These are phyloP conservation scores for Talaromyces islandicus DNA, from an alignment of 2,329 filamentous ascomycete species.

Conservation along the genomic window DNA sequence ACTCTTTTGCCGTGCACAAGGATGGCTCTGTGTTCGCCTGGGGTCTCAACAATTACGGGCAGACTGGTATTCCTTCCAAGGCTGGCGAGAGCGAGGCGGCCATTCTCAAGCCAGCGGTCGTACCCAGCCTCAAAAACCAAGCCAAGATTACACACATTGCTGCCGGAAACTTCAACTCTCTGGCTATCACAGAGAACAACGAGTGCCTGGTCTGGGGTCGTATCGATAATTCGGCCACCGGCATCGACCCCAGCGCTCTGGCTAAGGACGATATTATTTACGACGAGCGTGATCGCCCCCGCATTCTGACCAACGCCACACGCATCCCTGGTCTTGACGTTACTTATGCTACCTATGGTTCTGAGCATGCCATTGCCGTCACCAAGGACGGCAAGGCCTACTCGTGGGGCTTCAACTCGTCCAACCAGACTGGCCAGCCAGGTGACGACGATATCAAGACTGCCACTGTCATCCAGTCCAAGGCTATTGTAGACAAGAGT, in stretches of 20 bases:
- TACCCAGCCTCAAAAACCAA: constrained; percentile 53
- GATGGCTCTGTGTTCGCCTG: constrained; percentile 65
- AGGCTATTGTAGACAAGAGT: constrained; percentile 67
- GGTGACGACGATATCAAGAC: constrained; percentile 71
- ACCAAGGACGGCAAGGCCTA: constrained; percentile 64
- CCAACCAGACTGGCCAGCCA: constrained; percentile 74
- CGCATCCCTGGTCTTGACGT: constrained; percentile 30
- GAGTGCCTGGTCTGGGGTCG: constrained; percentile 52
- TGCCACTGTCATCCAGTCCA: constrained; percentile 78
- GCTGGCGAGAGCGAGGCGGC: constrained; percentile 61
- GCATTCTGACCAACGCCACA: constrained; percentile 52
- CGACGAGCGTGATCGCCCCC: constrained; percentile 56
- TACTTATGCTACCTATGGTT: constrained; percentile 55
- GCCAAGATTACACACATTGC: constrained; percentile 59
- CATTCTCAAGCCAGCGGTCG: constrained; percentile 60
- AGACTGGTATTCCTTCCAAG: constrained; percentile 60
- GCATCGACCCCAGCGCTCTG: constrained; percentile 47
- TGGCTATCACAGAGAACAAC: constrained; percentile 46
- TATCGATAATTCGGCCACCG: constrained; percentile 49
- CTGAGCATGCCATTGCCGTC: constrained; percentile 69
- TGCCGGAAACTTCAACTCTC: constrained; percentile 67
- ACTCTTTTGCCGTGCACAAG: constrained; percentile 66
- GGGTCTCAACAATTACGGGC: constrained; percentile 78
- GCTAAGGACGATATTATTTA: constrained; percentile 52
- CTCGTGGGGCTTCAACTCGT: constrained; percentile 74